Conservation (phyloP, 345 rosid genomes). For the Linum trigynum region DNA sequence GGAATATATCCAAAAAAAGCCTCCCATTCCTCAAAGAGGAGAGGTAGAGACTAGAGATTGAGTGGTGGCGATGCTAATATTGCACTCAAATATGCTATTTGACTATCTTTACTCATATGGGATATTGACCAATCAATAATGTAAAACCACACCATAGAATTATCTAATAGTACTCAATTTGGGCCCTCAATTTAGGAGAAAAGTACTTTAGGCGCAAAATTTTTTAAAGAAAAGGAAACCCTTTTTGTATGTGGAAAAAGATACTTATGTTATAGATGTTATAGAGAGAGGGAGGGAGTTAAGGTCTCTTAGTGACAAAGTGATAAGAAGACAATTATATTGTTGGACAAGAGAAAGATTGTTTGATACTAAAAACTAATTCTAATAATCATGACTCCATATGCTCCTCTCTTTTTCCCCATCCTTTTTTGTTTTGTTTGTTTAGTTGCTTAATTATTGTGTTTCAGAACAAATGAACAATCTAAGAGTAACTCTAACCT, state of each 20-base stretch:
- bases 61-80: constrained; percentile 24
- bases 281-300: not conserved
- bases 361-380: not conserved
- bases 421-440: not conserved
- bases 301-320: not conserved
- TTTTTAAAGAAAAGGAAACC: too few relatives aligned
- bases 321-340: not conserved
- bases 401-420: not conserved
- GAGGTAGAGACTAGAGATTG: constrained; percentile 1
- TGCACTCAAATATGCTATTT: constrained; percentile 43
- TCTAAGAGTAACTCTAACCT: not conserved
- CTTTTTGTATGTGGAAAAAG: not conserved
- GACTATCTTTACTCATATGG: constrained; percentile 25
- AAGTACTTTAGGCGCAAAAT: too few relatives aligned
- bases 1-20: constrained; percentile 6
- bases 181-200: constrained; percentile 1
- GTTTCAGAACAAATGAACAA: not conserved
- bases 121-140: constrained; percentile 29
- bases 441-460: too few relatives aligned
- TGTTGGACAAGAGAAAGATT: too few relatives aligned
- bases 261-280: not conserved
- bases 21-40: constrained; percentile 2
- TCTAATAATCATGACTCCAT: not conserved
- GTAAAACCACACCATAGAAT: not conserved
- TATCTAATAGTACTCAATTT: constrained; percentile 1